Evolutionary conservation across 768 basidiomycete genomes (phyloP).

Genomic region (Thelephora ganbajun): DNA sequence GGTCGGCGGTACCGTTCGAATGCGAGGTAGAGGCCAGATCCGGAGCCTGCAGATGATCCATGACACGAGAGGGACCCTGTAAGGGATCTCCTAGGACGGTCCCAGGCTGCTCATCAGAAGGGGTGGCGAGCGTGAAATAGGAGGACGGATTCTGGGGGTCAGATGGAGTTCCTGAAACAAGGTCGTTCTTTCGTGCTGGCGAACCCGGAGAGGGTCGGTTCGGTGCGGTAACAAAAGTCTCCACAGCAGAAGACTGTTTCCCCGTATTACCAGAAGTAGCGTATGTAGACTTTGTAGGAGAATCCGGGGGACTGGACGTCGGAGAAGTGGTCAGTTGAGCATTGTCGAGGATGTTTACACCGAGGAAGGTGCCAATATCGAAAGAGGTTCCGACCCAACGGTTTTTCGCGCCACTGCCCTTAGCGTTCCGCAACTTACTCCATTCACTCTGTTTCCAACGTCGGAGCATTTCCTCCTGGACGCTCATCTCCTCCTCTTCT

Average conservation of each 20-base stretch:
- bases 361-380: constrained; percentile 65
- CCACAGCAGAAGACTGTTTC: constrained; percentile 8
- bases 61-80: too few relatives aligned
- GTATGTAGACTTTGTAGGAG: not conserved
- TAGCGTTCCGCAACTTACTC: constrained; percentile 28
- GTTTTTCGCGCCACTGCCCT: constrained; percentile 14
- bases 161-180: too few relatives aligned
- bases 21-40: too few relatives aligned
- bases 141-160: too few relatives aligned
- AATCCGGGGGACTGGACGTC: not conserved
- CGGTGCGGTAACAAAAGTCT: constrained; percentile 18
- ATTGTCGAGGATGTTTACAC: constrained; percentile 42
- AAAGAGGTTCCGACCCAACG: constrained; percentile 67
- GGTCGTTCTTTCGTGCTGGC: not conserved
- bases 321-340: constrained; percentile 6
- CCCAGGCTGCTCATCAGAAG: not conserved
- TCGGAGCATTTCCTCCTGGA: constrained; percentile 41
- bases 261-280: not conserved
- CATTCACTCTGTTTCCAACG: constrained; percentile 60
- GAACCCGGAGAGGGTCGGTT: constrained; percentile 4
- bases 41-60: too few relatives aligned
- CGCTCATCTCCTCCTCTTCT: constrained; percentile 32
- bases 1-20: too few relatives aligned
- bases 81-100: not conserved
- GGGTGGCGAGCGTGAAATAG: not conserved